Base-by-base conservation (phyloP, 208 protist genomes). In the Acanthamoeba healyi region DNA sequence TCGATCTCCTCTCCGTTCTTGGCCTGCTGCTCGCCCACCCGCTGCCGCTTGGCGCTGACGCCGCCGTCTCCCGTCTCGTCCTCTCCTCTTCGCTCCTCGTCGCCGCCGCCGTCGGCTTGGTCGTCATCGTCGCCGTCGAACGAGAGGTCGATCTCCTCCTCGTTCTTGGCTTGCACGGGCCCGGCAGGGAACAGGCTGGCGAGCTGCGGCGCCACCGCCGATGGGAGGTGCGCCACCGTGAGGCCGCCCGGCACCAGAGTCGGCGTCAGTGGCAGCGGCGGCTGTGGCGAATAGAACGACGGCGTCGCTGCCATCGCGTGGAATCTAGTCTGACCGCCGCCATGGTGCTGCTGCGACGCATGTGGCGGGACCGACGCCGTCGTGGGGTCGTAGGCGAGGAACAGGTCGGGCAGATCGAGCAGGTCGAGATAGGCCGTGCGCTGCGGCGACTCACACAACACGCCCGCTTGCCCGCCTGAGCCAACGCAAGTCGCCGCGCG, bases 391-490 rank as follows among this genome's bases (percentile, higher is more conserved):
- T 63, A 38, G 22, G 84, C 84, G 36, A 72, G 54, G 58, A 91
- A 91, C 17, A 91, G 49, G n/a, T 91, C 84, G 17, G 56, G 84
- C 49, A 91, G 54, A n/a, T 70, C 84, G 56, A 91, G 58, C 32
- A 91, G 46, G 4, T 65, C 22, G 12, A 91, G 84, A 24, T 72
- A 91, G 24, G 84, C 32, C 34, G 46, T 44, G 24, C 58, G 84
- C 58, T 91, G 84, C 24, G 84, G 84, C 34, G 84, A 70, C 19
- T 65, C 56, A 15, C 17, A 91, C 38, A 72, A 19, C 26, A 12
- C 38, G 56, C 40, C 36, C 42, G 58, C 42, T 26, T 9, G 44
- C 26, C 12, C 7, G 42, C 79, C 32, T 58, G 42, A 0, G 3
- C 44, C 38, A 1, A 17, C 17, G 32, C 17, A 42, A n/a, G n/a